These are phyloP conservation scores for Neophaeococcomyces mojaviensis DNA, from an alignment of 2,329 filamentous ascomycete genomes.

Conservation along the genomic window DNA sequence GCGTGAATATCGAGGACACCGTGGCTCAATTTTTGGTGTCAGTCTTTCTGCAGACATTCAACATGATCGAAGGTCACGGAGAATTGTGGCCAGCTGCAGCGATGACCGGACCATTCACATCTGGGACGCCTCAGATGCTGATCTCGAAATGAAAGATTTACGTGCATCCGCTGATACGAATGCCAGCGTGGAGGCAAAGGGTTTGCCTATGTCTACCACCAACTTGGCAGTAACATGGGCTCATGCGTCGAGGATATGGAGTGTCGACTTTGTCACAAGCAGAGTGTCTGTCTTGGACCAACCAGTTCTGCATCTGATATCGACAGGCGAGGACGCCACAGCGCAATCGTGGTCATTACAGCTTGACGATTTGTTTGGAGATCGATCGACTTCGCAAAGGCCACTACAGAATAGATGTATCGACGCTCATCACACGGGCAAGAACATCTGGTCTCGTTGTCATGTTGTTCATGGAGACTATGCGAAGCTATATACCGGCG, in stretches of 20 bases:
- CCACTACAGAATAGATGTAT: conserved; percentile 40
- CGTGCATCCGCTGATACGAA: conserved; percentile 48
- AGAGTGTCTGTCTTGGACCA: conserved; percentile 18
- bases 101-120: conserved; percentile 85
- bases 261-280: conserved; percentile 57
- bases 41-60: conserved; percentile 58
- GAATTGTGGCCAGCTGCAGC: conserved; percentile 83
- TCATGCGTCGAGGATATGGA: conserved; percentile 85
- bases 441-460: conserved; percentile 78
- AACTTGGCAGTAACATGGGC: conserved; percentile 65
- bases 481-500: conserved; percentile 61
- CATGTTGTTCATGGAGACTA: conserved; percentile 26
- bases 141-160: conserved; percentile 32
- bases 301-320: conserved; percentile 51
- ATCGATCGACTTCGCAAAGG: conserved; percentile 13
- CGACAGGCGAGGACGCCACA: conserved; percentile 79
- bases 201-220: neutral
- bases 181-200: conserved; percentile 32
- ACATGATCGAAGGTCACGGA: conserved; percentile 33
- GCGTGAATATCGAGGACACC: conserved; percentile 61
- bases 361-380: conserved; percentile 23
- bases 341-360: conserved; percentile 62
- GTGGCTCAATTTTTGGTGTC: conserved; percentile 90
- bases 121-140: conserved; percentile 66
- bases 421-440: conserved; percentile 66